A percentile compares a stretch with the other conserved stretches of the same genome.
Evolutionary conservation across 2,329 filamentous ascomycete genomes (phyloP).

Genomic region (Colletotrichum sojae): DNA sequence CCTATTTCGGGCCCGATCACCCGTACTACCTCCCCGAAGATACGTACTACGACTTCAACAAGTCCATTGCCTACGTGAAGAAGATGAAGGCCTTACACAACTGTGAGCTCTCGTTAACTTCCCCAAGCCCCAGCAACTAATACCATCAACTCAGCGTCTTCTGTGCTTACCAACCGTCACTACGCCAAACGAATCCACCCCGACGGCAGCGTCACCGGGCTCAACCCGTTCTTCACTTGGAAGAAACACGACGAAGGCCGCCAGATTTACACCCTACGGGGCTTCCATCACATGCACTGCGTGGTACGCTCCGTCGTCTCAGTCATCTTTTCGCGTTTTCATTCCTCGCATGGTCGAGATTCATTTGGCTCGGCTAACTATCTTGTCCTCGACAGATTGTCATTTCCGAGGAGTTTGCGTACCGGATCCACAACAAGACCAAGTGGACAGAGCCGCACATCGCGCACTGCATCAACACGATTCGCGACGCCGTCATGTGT

Average conservation of each 20-base stretch:
- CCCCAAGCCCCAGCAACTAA: too few relatives aligned
- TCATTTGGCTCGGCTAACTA: too few relatives aligned
- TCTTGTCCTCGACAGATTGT: constrained; percentile 3
- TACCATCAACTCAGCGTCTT: background rate
- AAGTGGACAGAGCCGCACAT: constrained; percentile 26
- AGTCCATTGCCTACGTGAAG: constrained; percentile 11
- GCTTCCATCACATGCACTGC: constrained; percentile 34
- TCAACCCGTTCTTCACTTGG: constrained; percentile 18
- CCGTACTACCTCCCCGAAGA: constrained; percentile 27
- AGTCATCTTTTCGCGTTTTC: too few relatives aligned
- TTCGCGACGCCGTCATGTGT: constrained; percentile 28
- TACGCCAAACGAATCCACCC: constrained; percentile 26
- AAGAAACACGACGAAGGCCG: constrained; percentile 5
- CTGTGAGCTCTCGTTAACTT: background rate
- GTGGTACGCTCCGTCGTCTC: background rate
- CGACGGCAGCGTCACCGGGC: constrained; percentile 16
- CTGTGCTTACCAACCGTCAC: constrained; percentile 13
- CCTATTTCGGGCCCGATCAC: constrained; percentile 4
- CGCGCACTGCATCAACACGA: constrained; percentile 25
- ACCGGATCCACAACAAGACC: constrained; percentile 13
- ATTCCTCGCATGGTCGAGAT: too few relatives aligned
- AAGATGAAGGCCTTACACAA: constrained; percentile 29
- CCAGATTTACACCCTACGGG: constrained; percentile 26
- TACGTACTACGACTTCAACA: constrained; percentile 20
- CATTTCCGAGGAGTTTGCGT: constrained; percentile 27